These are phyloP conservation scores for Arctostaphylos glauca DNA, from an alignment of 148 eudicot genomes.

Conservation along the genomic window DNA sequence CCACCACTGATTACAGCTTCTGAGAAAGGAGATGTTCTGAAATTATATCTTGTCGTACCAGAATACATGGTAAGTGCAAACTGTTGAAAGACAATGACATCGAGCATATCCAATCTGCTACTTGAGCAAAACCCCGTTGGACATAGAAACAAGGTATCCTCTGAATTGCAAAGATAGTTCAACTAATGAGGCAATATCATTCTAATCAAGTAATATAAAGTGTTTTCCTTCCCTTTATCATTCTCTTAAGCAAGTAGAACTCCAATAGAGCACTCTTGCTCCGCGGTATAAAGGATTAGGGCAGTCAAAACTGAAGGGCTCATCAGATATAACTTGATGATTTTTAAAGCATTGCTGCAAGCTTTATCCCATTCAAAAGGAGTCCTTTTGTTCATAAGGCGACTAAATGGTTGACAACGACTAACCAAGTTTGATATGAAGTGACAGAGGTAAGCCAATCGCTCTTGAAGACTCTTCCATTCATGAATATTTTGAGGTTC, in stretches of 20 bases:
- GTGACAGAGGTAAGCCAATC: not conserved
- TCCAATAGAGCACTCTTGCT: not conserved
- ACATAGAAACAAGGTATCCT: slow-evolving; percentile 10
- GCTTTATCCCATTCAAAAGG: slow-evolving; percentile 13
- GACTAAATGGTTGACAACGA: slow-evolving; percentile 5
- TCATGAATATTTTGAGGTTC: too few species aligned
- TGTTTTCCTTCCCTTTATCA: not conserved
- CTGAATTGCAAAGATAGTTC: slow-evolving; percentile 14
- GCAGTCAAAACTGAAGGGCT: not conserved
- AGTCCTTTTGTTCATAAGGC: not conserved
- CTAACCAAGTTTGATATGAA: slow-evolving; percentile 21
- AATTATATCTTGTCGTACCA: too few species aligned
- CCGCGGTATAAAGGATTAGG: not conserved
- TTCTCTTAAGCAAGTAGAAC: not conserved
- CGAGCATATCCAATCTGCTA: too few species aligned
- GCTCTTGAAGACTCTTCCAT: too few species aligned
- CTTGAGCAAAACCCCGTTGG: not conserved
- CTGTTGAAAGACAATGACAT: too few species aligned
- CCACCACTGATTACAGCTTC: too few species aligned
- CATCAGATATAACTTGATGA: not conserved
- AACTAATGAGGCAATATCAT: not conserved
- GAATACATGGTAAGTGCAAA: too few species aligned
- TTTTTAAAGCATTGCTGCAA: slow-evolving; percentile 10
- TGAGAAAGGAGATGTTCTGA: too few species aligned
- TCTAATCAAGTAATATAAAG: not conserved